Conservation (phyloP, 345 rosid genomes). For the Citrus hindsii region DNA sequence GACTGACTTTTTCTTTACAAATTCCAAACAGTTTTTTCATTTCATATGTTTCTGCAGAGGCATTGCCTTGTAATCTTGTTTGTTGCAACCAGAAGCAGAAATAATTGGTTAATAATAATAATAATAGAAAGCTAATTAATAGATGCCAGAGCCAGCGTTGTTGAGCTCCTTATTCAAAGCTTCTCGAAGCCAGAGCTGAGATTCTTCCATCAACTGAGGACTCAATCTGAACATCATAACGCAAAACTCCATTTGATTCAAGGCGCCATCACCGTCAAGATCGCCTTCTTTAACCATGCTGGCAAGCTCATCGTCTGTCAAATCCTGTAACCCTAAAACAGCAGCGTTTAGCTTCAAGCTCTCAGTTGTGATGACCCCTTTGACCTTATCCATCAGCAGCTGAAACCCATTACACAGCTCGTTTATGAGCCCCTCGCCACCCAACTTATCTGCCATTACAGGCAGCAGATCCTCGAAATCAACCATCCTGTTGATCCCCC, state of each 20-base stretch:
- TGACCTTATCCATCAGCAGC: constrained; percentile 47
- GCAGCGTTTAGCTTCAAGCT: constrained; percentile 47
- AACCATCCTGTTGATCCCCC: constrained; percentile 20
- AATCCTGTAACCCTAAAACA: constrained; percentile 35
- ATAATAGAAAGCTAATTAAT: background rate
- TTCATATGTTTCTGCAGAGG: background rate
- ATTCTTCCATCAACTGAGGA: constrained; percentile 54
- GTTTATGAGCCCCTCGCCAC: constrained; percentile 46
- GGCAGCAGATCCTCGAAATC: constrained; percentile 52
- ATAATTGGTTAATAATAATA: background rate
- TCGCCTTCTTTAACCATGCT: constrained; percentile 57
- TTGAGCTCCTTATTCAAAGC: constrained; percentile 26
- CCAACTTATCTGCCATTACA: constrained; percentile 52
- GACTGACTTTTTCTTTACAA: constrained; percentile 1
- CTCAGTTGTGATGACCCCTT: constrained; percentile 44
- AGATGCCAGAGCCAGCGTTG: constrained; percentile 4
- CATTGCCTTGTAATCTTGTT: background rate
- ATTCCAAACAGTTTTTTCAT: background rate
- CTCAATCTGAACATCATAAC: constrained; percentile 60
- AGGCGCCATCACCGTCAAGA: constrained; percentile 48
- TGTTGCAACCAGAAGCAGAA: background rate
- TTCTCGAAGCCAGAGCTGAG: constrained; percentile 35
- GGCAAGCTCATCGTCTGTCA: constrained; percentile 37
- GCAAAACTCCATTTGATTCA: constrained; percentile 52
- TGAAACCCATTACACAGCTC: constrained; percentile 55